Base-by-base conservation (phyloP, 1,284 basidiomycete genomes). In the Fistulina hepatica region DNA sequence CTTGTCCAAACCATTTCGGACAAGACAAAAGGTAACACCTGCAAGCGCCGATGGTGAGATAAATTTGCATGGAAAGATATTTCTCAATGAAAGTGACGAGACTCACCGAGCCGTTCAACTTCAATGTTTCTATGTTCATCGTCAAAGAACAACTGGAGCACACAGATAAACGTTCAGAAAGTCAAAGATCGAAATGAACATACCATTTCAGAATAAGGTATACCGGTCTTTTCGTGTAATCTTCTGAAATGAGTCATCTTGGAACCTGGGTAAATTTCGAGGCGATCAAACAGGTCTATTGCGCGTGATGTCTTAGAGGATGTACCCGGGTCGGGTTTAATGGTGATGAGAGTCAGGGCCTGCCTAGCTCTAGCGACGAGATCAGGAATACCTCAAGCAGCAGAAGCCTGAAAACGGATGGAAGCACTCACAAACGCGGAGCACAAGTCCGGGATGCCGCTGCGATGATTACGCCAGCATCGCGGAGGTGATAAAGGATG, bases 181-280 rank as follows among this genome's bases (percentile, higher is more conserved):
- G 19, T 17, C 13, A 33, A 37, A 21, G 43, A n/a, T n/a, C 6
- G 21, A 19, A 13, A 3, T 31, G 12, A 19, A 46, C 65, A 11
- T 35, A 82, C 83, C 89, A 91, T 92, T 48, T 91, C 79, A 4
- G 73, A 70, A 51, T 88, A 92, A 0, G 85, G 76, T 36, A 93
- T 76, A 0, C 79, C 81, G 0, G 88, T 93, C 50, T 76, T 73
- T 44, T 77, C 62, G 53, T 86, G 81, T 32, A 92, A 54, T 39
- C 71, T 66, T 53, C 71, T 75, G 63, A 93, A 93, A 52, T 93
- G 90, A 5, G 66, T 66, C 13, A 88, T 59, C 58, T 92, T 91
- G 11, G 84, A 85, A 73, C 81, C 81, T 7, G 86, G 85, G 50
- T 89, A 92, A 55, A 93, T 90, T 53, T 92, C 85, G 42, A 79